Base-by-base conservation (phyloP, 2,329 filamentous ascomycete genomes). In the Penicillium sp. region DNA sequence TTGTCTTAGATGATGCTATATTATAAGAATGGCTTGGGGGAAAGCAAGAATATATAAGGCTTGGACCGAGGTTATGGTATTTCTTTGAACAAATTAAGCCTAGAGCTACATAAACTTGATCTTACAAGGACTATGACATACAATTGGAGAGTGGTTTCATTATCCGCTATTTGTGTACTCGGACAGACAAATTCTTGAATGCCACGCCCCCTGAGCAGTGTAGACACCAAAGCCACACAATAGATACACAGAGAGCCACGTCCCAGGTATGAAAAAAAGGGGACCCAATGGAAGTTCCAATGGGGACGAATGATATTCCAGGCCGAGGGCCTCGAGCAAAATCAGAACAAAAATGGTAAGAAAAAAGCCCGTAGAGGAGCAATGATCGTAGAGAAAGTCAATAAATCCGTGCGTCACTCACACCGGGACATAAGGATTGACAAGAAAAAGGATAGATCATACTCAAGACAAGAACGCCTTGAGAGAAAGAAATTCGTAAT, bases 401-500 rank as follows among this genome's bases (percentile, higher is more conserved):
- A 66, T 63, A 47, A 62, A 67, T 55, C 59, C 62, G 67, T 62
- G 62, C 62, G 61, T 62, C 61, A 63, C 59, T 60, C 58, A 65
- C 63, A 70, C 69, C 61, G 62, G 61, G 63, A 67, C 67, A 67
- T 70, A 50, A 74, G 41, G 71, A 74, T 67, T 60, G 71, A 71
- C 68, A 68, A 67, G 66, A 72, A 72, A 62, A 55, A 57, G 53
- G 59, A 64, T 54, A 68, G 62, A 63, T 73, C 68, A 64, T 70
- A 70, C 69, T 69, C 71, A 68, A 66, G 69, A 59, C 52, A 62
- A 64, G 43, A 57, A 68, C 62, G 65, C 59, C 61, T 61, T 62
- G 64, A 68, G 64, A 57, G 45, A 73, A 72, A 72, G 66, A 73
- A 62, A 71, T 71, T 73, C 71, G 70, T 73, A 69, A 73, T 58